Base-by-base conservation (phyloP, 768 basidiomycete species). In the Brasilioporus rufonigricans region DNA sequence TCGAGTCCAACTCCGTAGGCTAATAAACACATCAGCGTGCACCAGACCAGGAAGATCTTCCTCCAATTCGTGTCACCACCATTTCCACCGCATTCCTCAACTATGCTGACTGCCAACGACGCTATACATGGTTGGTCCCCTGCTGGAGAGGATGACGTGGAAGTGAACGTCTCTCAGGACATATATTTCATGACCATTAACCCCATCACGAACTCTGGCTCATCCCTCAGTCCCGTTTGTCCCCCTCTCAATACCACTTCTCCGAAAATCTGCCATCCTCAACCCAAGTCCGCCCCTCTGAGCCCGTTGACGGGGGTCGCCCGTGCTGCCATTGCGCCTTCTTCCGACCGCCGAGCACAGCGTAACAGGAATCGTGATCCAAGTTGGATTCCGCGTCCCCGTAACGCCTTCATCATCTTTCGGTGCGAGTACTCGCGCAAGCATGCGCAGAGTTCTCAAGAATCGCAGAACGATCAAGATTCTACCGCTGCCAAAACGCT, bases 381-480 rank as follows among this genome's bases (percentile, higher is more conserved):
- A 1, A 70, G 66, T n/a, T 83, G 81, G 78, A 77, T 86, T 33
- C 82, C 85, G 24, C 81, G 87, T 13, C 87, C 87, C 4, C 78
- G 83, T 2, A 88, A 88, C 56, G 76, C 83, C 41, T 88, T 88
- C 71, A 86, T 88, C 67, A 80, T 88, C 49, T 88, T 87, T 72
- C 84, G 86, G 31, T 84, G 85, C 62, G 79, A 85, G 57, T 88
- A 80, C 63, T 77, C 79, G 59, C 77, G 69, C 61, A 72, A 73
- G 55, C 76, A 82, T 64, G 67, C 69, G 70, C 71, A 76, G 40
- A 32, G 49, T 3, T 40, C 51, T 21, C 72, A 74, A 40, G 74
- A 76, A 5, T 68, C 73, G 14, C 67, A 74, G 27, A 72, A 73
- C 32, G 50, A 64, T 8, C 39, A 57, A 11, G 64, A 63, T 36